Evolutionary conservation across 352 stramenopile genomes (phyloP), one percentile per base, ranked within the genome.

Genomic region (Phytophthora melonis): DNA sequence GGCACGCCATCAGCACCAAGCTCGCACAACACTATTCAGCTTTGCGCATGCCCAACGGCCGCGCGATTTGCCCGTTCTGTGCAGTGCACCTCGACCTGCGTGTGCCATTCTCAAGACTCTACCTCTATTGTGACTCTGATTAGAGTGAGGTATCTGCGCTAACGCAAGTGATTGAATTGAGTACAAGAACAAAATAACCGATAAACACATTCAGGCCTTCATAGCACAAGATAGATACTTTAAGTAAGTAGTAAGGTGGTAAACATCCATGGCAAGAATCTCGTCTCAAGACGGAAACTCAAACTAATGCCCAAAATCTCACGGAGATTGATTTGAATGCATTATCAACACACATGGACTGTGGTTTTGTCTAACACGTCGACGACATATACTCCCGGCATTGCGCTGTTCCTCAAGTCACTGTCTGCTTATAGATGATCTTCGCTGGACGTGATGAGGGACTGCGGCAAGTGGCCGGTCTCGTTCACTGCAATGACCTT

Each of bases 401-500:
- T 32, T 56, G 32, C n/a, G 32, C 47, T 71, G 54, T n/a, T 77
- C n/a, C 56, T 45, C 34, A n/a, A 34, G 30, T 66, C 53, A 25
- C 54, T 49, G 25, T 45, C 36, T 63, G 52, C n/a, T 86, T 79
- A 92, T 54, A 94, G 76, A 70, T 94, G 87, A 72, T 95, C 89
- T 75, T 94, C 87, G 59, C 89, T 95, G n/a, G 86, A 94, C 41
- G 89, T 95, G 58, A 88, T 87, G 61, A 95, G 80, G 47, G 87
- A 91, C 30, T 87, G 81, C 11, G 89, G 89, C 18, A 95, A 62
- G 57, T 95, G 89, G 14, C 89, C 89, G 13, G 86, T 93, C 66
- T 95, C 89, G 74, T 95, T 95, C 25, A 95, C 84, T 41, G 85
- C 78, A 52, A 89, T 79, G 18, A 95, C 77, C 72, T 95, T 95